Evolutionary conservation across 2,329 filamentous ascomycete species (phyloP).

Genomic region (Thermomyces lanuginosus): DNA sequence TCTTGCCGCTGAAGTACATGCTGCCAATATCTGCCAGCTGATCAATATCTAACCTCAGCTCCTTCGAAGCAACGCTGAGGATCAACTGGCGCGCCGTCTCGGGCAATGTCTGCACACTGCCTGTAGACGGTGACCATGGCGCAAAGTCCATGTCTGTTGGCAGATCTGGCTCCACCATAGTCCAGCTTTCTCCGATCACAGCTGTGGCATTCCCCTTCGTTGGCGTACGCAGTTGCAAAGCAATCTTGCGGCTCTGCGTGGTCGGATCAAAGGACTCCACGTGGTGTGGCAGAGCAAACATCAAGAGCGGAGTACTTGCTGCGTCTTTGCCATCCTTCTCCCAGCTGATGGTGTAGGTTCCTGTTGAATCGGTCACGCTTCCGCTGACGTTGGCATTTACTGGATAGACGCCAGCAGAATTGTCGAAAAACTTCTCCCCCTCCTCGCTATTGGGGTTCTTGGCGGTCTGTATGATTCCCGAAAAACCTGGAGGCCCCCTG

Average conservation of each 20-base stretch:
- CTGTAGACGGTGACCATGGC: constrained; percentile 49
- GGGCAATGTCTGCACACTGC: constrained; percentile 25
- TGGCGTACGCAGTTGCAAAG: constrained; percentile 54
- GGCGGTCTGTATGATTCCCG: constrained; percentile 64
- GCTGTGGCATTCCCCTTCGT: constrained; percentile 70
- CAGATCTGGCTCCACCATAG: constrained; percentile 56
- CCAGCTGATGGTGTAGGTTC: constrained; percentile 60
- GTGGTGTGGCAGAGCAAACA: constrained; percentile 84
- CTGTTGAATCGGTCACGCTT: constrained; percentile 37
- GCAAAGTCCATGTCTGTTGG: constrained; percentile 60
- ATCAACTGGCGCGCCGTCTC: constrained; percentile 43
- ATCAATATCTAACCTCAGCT: constrained; percentile 62
- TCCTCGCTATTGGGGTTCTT: constrained; percentile 48
- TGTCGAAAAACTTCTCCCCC: constrained; percentile 56
- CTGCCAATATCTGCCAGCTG: constrained; percentile 59
- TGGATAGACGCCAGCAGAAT: constrained; percentile 59
- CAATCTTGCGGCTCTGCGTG: constrained; percentile 34
- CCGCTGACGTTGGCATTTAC: constrained; percentile 49
- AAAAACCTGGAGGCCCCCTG: constrained; percentile 50
- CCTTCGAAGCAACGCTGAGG: constrained; percentile 46
- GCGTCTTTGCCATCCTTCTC: constrained; percentile 48
- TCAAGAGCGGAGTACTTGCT: constrained; percentile 45
- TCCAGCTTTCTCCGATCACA: constrained; percentile 58
- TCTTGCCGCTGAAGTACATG: constrained; percentile 89
- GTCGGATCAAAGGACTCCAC: constrained; percentile 51